Evolutionary conservation across 257 asterid genomes (phyloP).

Genomic region (Capsicum pubescens): DNA sequence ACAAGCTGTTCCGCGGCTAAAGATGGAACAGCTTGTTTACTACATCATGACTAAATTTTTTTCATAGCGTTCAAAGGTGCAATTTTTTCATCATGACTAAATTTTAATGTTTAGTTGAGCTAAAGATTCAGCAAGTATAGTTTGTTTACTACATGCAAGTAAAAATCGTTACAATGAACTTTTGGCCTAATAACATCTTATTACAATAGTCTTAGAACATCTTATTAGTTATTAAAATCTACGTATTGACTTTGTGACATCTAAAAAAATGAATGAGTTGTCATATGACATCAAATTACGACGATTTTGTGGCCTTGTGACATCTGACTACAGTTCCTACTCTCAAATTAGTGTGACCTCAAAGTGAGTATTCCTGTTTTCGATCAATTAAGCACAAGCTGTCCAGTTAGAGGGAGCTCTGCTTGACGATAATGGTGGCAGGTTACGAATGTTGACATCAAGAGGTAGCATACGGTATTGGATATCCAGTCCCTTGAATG

Average conservation of each 20-base stretch:
- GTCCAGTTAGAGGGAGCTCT: slow-evolving; percentile 82
- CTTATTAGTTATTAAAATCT: not conserved
- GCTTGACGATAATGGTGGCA: slow-evolving; percentile 60
- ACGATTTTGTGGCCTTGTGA: not conserved
- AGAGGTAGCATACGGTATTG: slow-evolving; percentile 78
- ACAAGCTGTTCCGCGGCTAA: too few species aligned
- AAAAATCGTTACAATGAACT: not conserved
- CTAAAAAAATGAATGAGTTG: not conserved
- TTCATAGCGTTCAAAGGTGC: too few species aligned
- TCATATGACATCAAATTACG: not conserved
- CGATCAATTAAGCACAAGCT: slow-evolving; percentile 31
- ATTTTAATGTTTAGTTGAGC: not conserved
- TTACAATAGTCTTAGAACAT: not conserved
- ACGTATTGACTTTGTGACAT: not conserved
- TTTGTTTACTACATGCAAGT: too few species aligned
- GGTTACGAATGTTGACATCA: slow-evolving; percentile 71
- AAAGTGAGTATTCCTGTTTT: not conserved
- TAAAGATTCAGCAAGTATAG: not conserved
- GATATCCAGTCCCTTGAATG: slow-evolving; percentile 75
- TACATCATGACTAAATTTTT: too few species aligned
- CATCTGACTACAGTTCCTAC: not conserved
- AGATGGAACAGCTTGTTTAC: too few species aligned
- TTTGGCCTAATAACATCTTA: not conserved
- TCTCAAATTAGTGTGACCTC: not conserved
- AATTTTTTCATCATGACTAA: not conserved